Evolutionary conservation across 306 rosid genomes (phyloP).

Genomic region (Ammopiptanthus mongolicus): DNA sequence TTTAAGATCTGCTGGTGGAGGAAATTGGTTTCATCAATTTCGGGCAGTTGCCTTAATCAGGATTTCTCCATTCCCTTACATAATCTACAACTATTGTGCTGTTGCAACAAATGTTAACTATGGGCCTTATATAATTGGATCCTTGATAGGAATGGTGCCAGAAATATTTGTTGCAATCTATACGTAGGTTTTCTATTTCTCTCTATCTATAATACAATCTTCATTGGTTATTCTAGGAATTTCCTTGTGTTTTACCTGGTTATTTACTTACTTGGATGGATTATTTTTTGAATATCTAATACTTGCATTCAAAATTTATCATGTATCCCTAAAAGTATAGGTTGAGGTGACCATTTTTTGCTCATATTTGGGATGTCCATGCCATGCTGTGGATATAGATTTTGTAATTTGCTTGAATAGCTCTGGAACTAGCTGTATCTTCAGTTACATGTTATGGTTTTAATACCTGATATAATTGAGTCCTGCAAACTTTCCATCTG

Average conservation of each 20-base stretch:
- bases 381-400: neutral
- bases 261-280: neutral
- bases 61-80: conserved; percentile 94
- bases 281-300: neutral
- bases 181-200: conserved; percentile 58
- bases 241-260: neutral
- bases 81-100: conserved; percentile 84
- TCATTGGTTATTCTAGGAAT: neutral
- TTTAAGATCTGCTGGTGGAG: conserved; percentile 89
- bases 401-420: neutral
- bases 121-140: conserved; percentile 82
- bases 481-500: neutral
- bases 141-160: conserved; percentile 92
- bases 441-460: neutral
- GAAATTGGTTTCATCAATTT: conserved; percentile 90
- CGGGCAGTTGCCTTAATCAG: conserved; percentile 86
- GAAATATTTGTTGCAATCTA: conserved; percentile 90
- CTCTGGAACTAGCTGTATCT: neutral
- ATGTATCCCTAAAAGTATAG: neutral
- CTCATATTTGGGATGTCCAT: neutral
- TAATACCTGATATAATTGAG: neutral
- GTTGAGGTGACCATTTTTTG: neutral
- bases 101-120: conserved; percentile 94
- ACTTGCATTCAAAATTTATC: conserved; percentile 13
- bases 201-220: neutral